Evolutionary conservation across 352 stramenopile species (phyloP).

Genomic region (Globisporangium middletonii): DNA sequence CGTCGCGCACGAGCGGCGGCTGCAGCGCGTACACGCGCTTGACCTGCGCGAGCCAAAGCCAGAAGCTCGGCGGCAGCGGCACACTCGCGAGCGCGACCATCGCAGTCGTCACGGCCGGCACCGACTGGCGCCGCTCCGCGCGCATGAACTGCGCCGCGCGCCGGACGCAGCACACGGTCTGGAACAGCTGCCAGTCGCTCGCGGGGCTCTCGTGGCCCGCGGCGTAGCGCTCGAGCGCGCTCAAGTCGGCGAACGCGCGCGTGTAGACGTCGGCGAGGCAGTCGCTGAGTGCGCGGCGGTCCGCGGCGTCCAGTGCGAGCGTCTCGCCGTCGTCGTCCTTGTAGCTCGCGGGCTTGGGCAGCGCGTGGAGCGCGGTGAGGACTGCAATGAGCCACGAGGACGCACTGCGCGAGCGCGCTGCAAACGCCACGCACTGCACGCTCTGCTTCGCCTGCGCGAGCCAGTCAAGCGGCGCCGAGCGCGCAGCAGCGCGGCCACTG

Average conservation of each 20-base stretch:
- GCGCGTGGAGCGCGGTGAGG: conserved; percentile 29
- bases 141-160: conserved; percentile 55
- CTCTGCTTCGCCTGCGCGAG: conserved; percentile 28
- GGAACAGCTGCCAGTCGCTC: conserved; percentile 17
- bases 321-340: conserved; percentile 37
- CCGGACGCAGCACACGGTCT: conserved; percentile 38
- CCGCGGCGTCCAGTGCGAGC: conserved; percentile 15
- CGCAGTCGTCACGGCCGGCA: conserved; percentile 38
- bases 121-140: conserved; percentile 28
- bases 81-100: conserved; percentile 37
- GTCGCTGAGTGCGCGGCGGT: conserved; percentile 36
- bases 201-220: conserved; percentile 13
- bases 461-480: conserved; percentile 16
- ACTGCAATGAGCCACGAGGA: conserved; percentile 36
- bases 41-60: conserved; percentile 34
- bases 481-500: background rate
- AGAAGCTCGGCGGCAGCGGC: conserved; percentile 38
- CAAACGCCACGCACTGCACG: conserved; percentile 32
- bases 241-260: conserved; percentile 29
- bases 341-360: conserved; percentile 37
- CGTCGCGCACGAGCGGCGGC: conserved; percentile 15
- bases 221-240: conserved; percentile 3
- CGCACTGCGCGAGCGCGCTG: conserved; percentile 26
- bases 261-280: conserved; percentile 46
- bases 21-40: conserved; percentile 24